phyloP scores from a whole-genome alignment of 2,329 filamentous ascomycete species.

The Macroventuria anomochaeta region DNA sequence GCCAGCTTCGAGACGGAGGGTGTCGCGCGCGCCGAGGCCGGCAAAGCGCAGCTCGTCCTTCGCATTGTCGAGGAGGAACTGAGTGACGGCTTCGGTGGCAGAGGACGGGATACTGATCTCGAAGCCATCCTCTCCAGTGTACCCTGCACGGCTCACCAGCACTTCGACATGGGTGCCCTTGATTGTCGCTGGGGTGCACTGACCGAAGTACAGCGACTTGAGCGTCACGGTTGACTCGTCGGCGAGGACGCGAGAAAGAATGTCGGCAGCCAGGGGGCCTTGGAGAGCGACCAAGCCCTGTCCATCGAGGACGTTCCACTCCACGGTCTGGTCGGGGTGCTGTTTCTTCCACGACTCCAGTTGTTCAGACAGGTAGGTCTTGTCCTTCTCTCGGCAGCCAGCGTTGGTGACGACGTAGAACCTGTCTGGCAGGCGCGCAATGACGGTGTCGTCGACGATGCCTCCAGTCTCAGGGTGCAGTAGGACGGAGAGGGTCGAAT shows the following conservation, averaged over 20 bases:
- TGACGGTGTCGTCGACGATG: slow-evolving; percentile 92
- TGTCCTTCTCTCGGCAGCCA: slow-evolving; percentile 87
- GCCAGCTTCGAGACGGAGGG: slow-evolving; percentile 89
- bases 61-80: slow-evolving; percentile 69
- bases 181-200: slow-evolving; percentile 70
- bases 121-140: slow-evolving; percentile 98
- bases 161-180: slow-evolving; percentile 62
- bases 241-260: slow-evolving; percentile 70
- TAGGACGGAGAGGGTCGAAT: slow-evolving; percentile 83
- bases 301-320: slow-evolving; percentile 73
- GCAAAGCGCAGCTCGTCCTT: slow-evolving; percentile 76
- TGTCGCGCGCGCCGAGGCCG: slow-evolving; percentile 89
- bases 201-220: slow-evolving; percentile 80
- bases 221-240: slow-evolving; percentile 49
- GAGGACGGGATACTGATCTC: slow-evolving; percentile 84
- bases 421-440: slow-evolving; percentile 70
- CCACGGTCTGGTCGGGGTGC: slow-evolving; percentile 55
- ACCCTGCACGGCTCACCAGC: slow-evolving; percentile 86
- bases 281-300: slow-evolving; percentile 88
- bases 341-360: slow-evolving; percentile 60
- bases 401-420: slow-evolving; percentile 98
- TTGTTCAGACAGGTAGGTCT: slow-evolving; percentile 75
- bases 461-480: slow-evolving; percentile 78
- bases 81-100: slow-evolving; percentile 69
- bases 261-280: slow-evolving; percentile 75